Evolutionary conservation across 768 basidiomycete species (phyloP).

Genomic region (Hygrophoropsis aurantiaca): DNA sequence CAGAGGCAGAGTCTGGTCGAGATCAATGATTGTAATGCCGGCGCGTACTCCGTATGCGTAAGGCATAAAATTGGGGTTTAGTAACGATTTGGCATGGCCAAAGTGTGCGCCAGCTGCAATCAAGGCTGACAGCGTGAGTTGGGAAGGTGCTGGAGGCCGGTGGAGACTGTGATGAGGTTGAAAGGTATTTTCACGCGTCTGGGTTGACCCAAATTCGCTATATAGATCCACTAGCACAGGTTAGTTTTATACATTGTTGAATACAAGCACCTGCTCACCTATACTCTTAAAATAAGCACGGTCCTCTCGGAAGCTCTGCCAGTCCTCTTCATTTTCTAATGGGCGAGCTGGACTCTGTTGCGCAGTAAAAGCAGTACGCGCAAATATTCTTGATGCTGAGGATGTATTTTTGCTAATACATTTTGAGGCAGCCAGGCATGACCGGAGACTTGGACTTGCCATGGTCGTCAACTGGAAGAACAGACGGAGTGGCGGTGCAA

Average conservation of each 20-base stretch:
- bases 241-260: slow-evolving; percentile 1
- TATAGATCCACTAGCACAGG: slow-evolving; percentile 55
- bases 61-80: slow-evolving; percentile 88
- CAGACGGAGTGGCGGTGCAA: slow-evolving; percentile 30
- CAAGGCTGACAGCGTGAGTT: slow-evolving; percentile 84
- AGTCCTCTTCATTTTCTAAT: slow-evolving; percentile 56
- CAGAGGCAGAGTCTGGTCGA: slow-evolving; percentile 90
- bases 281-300: slow-evolving; percentile 56
- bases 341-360: slow-evolving; percentile 16
- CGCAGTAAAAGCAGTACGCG: too few relatives aligned
- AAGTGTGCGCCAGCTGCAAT: slow-evolving; percentile 93
- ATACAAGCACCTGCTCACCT: slow-evolving; percentile 41
- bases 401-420: slow-evolving; percentile 15
- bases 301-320: slow-evolving; percentile 60
- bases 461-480: slow-evolving; percentile 17
- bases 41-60: slow-evolving; percentile 92
- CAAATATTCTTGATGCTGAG: neutral
- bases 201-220: slow-evolving; percentile 74
- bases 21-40: slow-evolving; percentile 89
- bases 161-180: slow-evolving; percentile 72
- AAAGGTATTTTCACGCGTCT: slow-evolving; percentile 64
- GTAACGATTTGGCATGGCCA: slow-evolving; percentile 80
- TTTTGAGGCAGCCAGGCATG: slow-evolving; percentile 19
- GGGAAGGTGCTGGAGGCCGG: slow-evolving; percentile 54
- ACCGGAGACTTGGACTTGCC: slow-evolving; percentile 23